Evolutionary conservation across 2,329 filamentous ascomycete species (phyloP).

Genomic region (Cercospora sp.): DNA sequence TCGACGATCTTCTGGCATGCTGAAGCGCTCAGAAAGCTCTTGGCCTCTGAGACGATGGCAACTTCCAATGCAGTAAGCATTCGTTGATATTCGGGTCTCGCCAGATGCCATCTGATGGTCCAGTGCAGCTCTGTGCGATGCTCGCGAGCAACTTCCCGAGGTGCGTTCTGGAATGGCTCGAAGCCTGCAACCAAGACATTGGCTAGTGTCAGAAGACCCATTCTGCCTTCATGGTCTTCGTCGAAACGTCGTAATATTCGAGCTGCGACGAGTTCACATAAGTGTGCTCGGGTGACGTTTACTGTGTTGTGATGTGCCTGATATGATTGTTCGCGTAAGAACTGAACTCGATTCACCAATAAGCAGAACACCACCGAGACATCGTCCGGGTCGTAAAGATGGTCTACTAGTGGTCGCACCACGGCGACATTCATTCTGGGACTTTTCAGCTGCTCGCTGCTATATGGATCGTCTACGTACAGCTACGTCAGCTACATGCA

Average conservation of each 20-base stretch:
- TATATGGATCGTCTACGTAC: conserved; percentile 61
- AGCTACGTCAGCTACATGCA: conserved; percentile 11
- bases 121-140: conserved; percentile 51
- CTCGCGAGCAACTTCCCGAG: conserved; percentile 62
- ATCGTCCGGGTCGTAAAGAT: conserved; percentile 75
- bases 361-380: conserved; percentile 83
- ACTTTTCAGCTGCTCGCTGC: conserved; percentile 73
- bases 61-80: conserved; percentile 78
- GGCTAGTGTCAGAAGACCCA: conserved; percentile 70
- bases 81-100: conserved; percentile 52
- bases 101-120: conserved; percentile 43
- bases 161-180: conserved; percentile 81
- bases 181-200: conserved; percentile 82
- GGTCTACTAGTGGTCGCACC: conserved; percentile 78
- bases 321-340: conserved; percentile 73
- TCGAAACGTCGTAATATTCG: conserved; percentile 76
- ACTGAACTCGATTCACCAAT: conserved; percentile 77
- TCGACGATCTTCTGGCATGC: conserved; percentile 80
- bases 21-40: conserved; percentile 72
- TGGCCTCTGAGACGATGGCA: conserved; percentile 79
- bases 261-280: conserved; percentile 78
- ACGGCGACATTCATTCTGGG: conserved; percentile 79
- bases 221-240: conserved; percentile 70
- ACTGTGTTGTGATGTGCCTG: conserved; percentile 78
- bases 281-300: conserved; percentile 71